phyloP scores from a whole-genome alignment of 352 stramenopile species.

The Globisporangium rhizosaccharum region DNA sequence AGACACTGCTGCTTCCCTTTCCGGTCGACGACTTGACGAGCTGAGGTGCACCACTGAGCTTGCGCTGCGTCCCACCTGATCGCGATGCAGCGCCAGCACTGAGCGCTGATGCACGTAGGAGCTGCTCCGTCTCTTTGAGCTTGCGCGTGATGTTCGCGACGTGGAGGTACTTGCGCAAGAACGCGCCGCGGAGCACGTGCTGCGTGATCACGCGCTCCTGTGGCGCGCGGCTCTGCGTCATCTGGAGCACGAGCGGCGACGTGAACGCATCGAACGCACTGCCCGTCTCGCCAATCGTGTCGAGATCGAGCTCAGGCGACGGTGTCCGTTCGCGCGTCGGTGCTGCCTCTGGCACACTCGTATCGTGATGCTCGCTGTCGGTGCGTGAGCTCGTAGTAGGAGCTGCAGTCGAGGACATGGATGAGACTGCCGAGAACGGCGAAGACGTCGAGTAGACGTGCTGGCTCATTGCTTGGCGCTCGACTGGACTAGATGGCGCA shows the following conservation, averaged over 20 bases:
- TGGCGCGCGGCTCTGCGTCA: slow-evolving; percentile 15
- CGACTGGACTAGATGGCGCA: too few species aligned
- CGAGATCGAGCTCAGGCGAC: background rate
- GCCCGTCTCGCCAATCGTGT: background rate
- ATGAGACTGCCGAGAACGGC: background rate
- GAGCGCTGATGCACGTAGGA: slow-evolving; percentile 28
- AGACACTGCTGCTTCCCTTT: background rate
- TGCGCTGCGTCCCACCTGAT: background rate
- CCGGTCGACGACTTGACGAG: background rate
- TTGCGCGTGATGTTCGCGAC: slow-evolving; percentile 55
- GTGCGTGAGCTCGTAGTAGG: too few species aligned
- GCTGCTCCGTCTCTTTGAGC: slow-evolving; percentile 57
- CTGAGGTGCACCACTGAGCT: background rate
- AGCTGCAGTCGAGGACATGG: too few species aligned
- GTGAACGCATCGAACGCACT: slow-evolving; percentile 11
- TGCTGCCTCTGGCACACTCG: background rate
- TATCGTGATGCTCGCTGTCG: background rate
- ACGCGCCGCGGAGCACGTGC: slow-evolving; percentile 50
- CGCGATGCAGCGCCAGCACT: slow-evolving; percentile 13
- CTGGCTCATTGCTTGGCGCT: too few species aligned
- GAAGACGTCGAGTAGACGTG: too few species aligned
- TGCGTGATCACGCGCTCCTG: slow-evolving; percentile 48
- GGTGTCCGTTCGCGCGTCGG: background rate
- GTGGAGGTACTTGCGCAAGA: slow-evolving; percentile 66
- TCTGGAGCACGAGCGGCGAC: slow-evolving; percentile 35